Evolutionary conservation across 2,329 filamentous ascomycete species (phyloP).

Genomic region (Rhynchosporium secalis): DNA sequence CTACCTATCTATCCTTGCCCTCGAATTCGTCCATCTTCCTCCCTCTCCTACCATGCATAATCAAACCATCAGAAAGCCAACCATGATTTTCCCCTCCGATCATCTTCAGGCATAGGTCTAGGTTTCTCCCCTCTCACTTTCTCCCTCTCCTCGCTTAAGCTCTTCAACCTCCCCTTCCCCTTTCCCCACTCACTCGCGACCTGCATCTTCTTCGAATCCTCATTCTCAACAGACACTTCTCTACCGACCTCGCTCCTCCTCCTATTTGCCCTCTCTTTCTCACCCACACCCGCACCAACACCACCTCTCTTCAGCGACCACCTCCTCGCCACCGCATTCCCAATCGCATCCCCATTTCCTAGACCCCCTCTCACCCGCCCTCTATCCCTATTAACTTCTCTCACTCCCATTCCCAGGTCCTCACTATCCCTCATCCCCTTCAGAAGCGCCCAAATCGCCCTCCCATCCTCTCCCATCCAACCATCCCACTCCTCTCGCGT

Average conservation of each 20-base stretch:
- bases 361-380: background rate
- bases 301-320: background rate
- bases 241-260: background rate
- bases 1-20: too few species aligned
- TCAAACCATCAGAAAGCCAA: background rate
- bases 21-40: too few species aligned
- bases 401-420: constrained; percentile 61
- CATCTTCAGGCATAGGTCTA: background rate
- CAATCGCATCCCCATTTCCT: background rate
- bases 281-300: background rate
- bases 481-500: constrained; percentile 11
- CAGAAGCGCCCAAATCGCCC: constrained; percentile 15
- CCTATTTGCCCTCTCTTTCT: background rate
- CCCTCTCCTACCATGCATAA: background rate
- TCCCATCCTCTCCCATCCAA: constrained; percentile 15
- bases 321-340: background rate
- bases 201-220: background rate
- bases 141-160: background rate
- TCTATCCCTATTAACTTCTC: constrained; percentile 36
- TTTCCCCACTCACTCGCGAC: constrained; percentile 1
- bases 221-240: background rate
- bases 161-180: background rate
- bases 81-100: background rate
- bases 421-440: constrained; percentile 7
- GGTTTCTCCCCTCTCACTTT: background rate